phyloP scores from a whole-genome alignment of 2,329 filamentous ascomycete species.

The Aspergillus caelatus region DNA sequence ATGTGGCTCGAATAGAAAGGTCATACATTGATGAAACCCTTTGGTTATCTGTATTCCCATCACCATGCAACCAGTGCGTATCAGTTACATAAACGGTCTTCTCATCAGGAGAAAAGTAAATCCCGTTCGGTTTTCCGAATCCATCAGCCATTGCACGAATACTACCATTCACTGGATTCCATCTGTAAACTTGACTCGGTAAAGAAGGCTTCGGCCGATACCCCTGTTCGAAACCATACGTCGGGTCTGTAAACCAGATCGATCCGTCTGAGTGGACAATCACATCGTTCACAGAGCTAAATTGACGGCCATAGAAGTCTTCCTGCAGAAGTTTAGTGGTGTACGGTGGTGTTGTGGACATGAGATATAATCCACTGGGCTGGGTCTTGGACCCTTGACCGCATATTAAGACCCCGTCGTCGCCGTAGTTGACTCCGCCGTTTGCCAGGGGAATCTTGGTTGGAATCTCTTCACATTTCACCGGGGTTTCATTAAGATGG shows the following conservation, averaged over 20 bases:
- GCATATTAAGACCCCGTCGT: constrained; percentile 45
- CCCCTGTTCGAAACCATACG: constrained; percentile 40
- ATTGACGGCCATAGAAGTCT: constrained; percentile 40
- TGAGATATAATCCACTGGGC: constrained; percentile 19
- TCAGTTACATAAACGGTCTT: constrained; percentile 46
- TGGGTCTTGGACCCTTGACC: constrained; percentile 38
- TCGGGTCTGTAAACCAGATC: constrained; percentile 45
- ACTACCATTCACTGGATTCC: constrained; percentile 35
- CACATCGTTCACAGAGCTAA: constrained; percentile 45
- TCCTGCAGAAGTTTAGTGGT: constrained; percentile 29
- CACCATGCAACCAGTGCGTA: constrained; percentile 35
- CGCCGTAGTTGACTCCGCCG: constrained; percentile 52
- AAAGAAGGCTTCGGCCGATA: constrained; percentile 37
- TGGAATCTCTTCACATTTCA: constrained; percentile 27
- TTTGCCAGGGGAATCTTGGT: constrained; percentile 50
- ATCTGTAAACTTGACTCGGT: constrained; percentile 45
- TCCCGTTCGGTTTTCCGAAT: constrained; percentile 46
- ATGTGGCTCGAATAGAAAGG: constrained; percentile 1
- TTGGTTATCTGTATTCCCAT: constrained; percentile 20
- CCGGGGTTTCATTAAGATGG: not conserved
- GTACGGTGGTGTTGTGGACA: constrained; percentile 23
- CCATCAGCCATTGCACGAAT: constrained; percentile 43
- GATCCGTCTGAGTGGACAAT: constrained; percentile 37
- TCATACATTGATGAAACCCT: constrained; percentile 29
- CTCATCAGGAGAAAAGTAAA: constrained; percentile 46